phyloP scores from a whole-genome alignment of 2,329 filamentous ascomycete genomes.

The Aspergillus nomiae region DNA sequence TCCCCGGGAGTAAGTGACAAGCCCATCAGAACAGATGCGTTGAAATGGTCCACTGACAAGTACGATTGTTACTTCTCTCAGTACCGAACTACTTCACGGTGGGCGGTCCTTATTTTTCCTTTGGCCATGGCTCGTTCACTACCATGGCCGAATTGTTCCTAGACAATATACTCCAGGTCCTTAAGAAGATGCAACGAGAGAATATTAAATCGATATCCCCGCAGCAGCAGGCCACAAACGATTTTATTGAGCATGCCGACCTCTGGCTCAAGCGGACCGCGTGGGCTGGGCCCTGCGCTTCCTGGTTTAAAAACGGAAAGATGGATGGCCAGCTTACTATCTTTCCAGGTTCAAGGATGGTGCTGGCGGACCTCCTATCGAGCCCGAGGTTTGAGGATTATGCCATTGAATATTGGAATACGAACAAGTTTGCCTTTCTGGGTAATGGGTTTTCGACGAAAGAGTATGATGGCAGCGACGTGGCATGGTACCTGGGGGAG shows the following conservation, averaged over 20 bases:
- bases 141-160: too few relatives aligned
- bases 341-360: not conserved
- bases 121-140: too few relatives aligned
- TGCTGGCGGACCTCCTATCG: not conserved
- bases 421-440: conserved; percentile 8
- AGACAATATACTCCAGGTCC: too few relatives aligned
- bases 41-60: too few relatives aligned
- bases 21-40: too few relatives aligned
- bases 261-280: conserved; percentile 36
- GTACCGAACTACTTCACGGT: too few relatives aligned
- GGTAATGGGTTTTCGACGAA: conserved; percentile 3
- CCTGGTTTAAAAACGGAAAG: conserved; percentile 36
- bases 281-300: conserved; percentile 35
- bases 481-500: not conserved
- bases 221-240: conserved; percentile 31
- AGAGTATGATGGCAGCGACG: not conserved
- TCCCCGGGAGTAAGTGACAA: too few relatives aligned
- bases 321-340: not conserved
- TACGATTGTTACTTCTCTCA: too few relatives aligned
- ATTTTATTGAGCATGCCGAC: conserved; percentile 37
- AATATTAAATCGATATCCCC: not conserved
- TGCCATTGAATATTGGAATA: conserved; percentile 1
- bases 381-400: conserved; percentile 9
- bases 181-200: not conserved
- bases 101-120: too few relatives aligned